A percentile compares a stretch with the other conserved stretches of the same genome.
Conservation (phyloP, 1,139 yeast genomes). For the Yamadazyma spencermartinsiae region DNA sequence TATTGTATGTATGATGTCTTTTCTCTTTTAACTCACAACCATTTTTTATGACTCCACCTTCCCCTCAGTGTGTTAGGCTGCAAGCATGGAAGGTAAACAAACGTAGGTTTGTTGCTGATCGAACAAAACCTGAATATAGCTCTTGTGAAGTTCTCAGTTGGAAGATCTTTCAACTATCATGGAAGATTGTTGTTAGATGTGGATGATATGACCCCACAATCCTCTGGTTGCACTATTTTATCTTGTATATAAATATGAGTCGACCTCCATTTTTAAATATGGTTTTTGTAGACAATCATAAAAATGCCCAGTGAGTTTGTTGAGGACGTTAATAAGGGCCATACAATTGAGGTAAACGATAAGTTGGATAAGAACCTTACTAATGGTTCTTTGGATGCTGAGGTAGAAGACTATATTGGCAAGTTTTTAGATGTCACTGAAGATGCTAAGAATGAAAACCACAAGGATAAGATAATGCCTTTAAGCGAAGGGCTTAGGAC, state of each 20-base stretch:
- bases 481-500: constrained; percentile 43
- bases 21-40: no score
- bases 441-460: constrained; percentile 39
- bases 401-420: constrained; percentile 35
- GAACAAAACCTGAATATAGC: no score
- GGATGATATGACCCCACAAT: neutral
- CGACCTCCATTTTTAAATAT: constrained; percentile 1
- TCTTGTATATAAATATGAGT: neutral
- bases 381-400: constrained; percentile 14
- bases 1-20: no score
- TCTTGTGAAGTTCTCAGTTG: no score
- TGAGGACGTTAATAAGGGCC: constrained; percentile 8
- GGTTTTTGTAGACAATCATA: neutral
- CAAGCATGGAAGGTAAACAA: neutral
- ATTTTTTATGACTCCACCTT: neutral
- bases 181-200: no score
- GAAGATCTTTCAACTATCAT: no score
- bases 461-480: constrained; percentile 43
- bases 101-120: no score
- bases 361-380: constrained; percentile 6
- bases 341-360: constrained; percentile 3
- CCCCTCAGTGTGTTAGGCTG: neutral
- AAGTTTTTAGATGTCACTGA: constrained; percentile 47
- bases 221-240: neutral
- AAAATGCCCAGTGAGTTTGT: constrained; percentile 3